A percentile compares a stretch with the other conserved stretches of the same genome.
These are phyloP conservation scores for Coniella vitis DNA, from an alignment of 2,329 filamentous ascomycete genomes.

Conservation along the genomic window DNA sequence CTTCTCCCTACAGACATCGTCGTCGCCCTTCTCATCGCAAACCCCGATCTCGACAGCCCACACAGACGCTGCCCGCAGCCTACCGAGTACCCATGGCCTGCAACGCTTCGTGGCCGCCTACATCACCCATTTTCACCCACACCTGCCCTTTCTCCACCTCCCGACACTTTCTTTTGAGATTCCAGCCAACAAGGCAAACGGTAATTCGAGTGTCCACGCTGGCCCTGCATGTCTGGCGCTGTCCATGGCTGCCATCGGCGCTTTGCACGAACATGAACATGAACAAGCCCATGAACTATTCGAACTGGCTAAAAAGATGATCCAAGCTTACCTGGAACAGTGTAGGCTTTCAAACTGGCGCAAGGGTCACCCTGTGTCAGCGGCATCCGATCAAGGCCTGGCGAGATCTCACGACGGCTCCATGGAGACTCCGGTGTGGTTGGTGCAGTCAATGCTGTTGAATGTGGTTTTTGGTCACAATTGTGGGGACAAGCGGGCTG, in stretches of 20 bases:
- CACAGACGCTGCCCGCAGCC: slow-evolving; percentile 34
- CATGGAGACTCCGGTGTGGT: slow-evolving; percentile 79
- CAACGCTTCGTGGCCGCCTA: slow-evolving; percentile 88
- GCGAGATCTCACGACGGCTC: slow-evolving; percentile 45
- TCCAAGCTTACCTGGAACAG: slow-evolving; percentile 86
- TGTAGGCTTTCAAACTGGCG: slow-evolving; percentile 77
- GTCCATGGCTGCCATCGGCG: slow-evolving; percentile 71
- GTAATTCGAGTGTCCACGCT: slow-evolving; percentile 54
- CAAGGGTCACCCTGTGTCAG: slow-evolving; percentile 44
- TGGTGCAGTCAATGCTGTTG: slow-evolving; percentile 93
- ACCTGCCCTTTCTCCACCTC: slow-evolving; percentile 89
- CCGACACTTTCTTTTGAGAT: slow-evolving; percentile 87
- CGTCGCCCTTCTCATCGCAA: slow-evolving; percentile 48
- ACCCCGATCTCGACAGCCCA: slow-evolving; percentile 32
- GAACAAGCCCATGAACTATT: slow-evolving; percentile 77
- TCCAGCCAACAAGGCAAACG: slow-evolving; percentile 58
- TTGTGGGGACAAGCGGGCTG: slow-evolving; percentile 82
- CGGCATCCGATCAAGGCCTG: slow-evolving; percentile 39
- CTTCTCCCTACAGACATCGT: slow-evolving; percentile 41
- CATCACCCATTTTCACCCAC: slow-evolving; percentile 86
- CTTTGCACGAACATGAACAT: slow-evolving; percentile 78
- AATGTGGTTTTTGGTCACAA: slow-evolving; percentile 96
- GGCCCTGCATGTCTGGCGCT: slow-evolving; percentile 82
- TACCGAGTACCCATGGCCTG: slow-evolving; percentile 78
- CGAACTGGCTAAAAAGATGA: slow-evolving; percentile 91